These are phyloP conservation scores for Hemileccinum impolitum DNA, from an alignment of 768 basidiomycete species.

Conservation along the genomic window DNA sequence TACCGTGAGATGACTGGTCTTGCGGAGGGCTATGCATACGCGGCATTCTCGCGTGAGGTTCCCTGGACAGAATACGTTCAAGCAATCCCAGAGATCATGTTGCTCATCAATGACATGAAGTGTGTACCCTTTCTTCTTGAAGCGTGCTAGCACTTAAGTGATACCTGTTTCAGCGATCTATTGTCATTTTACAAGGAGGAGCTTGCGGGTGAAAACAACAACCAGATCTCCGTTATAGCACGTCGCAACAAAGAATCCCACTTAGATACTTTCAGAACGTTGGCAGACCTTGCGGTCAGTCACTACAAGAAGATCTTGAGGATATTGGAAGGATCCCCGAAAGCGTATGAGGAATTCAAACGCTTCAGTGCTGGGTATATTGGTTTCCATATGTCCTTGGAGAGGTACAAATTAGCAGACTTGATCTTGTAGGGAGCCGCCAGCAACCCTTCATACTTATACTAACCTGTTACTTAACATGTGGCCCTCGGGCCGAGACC, in stretches of 20 bases:
- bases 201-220: constrained; percentile 28
- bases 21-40: constrained; percentile 30
- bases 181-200: constrained; percentile 39
- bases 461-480: no score
- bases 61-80: constrained; percentile 32
- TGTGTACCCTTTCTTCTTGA: constrained; percentile 15
- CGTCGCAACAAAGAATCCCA: constrained; percentile 17
- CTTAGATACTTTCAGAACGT: constrained; percentile 17
- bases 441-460: no score
- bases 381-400: constrained; percentile 17
- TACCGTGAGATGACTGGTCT: constrained; percentile 25
- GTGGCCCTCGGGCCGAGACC: no score
- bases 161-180: constrained; percentile 27
- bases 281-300: constrained; percentile 20
- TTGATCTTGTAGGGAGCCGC: constrained; percentile 1
- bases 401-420: constrained; percentile 22
- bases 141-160: neutral
- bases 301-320: constrained; percentile 20
- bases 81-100: constrained; percentile 27
- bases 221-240: constrained; percentile 31
- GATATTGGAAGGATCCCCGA: constrained; percentile 14
- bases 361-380: constrained; percentile 18
- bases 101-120: constrained; percentile 32
- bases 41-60: constrained; percentile 31
- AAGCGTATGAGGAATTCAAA: constrained; percentile 5